Conservation (phyloP, 129 eudicot genomes). For the Flaveria robusta region DNA sequence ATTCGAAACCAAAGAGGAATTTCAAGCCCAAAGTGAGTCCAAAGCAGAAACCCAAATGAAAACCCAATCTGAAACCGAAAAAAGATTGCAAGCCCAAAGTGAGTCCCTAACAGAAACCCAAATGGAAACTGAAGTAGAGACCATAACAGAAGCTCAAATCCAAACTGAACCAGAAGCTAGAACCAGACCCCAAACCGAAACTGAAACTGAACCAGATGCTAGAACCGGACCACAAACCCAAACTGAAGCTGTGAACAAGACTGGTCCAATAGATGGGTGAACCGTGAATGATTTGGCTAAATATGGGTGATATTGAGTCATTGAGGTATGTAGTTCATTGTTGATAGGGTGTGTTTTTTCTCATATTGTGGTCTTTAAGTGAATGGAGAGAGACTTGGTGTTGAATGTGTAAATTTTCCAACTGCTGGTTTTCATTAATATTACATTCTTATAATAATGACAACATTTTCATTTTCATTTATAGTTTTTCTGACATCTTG, state of each 20-base stretch:
- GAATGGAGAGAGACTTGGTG: slow-evolving; percentile 16
- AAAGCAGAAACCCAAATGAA: slow-evolving; percentile 3
- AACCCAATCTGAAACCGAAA: neutral
- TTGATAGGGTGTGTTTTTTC: slow-evolving; percentile 35
- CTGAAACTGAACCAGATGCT: neutral
- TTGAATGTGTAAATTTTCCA: slow-evolving; percentile 19
- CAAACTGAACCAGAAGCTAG: no score
- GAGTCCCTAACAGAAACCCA: neutral
- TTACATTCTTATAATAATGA: slow-evolving; percentile 30
- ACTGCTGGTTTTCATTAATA: slow-evolving; percentile 27
- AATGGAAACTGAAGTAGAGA: neutral
- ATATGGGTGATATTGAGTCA: slow-evolving; percentile 24
- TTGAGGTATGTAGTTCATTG: slow-evolving; percentile 25
- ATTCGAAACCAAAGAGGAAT: neutral
- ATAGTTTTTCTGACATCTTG: neutral
- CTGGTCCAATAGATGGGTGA: slow-evolving; percentile 21
- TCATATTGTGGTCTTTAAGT: slow-evolving; percentile 20
- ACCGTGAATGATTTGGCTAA: neutral
- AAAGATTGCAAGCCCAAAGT: neutral
- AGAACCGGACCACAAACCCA: neutral
- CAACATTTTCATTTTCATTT: slow-evolving; percentile 12
- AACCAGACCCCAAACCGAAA: no score
- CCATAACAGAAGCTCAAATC: neutral
- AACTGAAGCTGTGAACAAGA: slow-evolving; percentile 10
- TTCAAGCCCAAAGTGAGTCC: neutral